Conservation (phyloP, 345 rosid species). For the Hypericum androsaemum region DNA sequence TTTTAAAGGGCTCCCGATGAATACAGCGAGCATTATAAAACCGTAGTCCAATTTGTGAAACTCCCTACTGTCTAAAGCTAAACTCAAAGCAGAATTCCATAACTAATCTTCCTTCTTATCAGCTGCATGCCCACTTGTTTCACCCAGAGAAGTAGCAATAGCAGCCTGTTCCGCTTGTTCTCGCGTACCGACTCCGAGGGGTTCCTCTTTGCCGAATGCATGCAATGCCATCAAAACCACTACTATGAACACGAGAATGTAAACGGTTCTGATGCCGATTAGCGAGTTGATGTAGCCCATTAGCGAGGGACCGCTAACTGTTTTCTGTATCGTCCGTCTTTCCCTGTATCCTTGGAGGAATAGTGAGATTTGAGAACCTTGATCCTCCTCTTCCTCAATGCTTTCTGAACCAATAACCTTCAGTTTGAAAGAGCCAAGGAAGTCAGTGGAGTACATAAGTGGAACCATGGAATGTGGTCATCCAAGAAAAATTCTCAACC, state of each 20-base stretch:
- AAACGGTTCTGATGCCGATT: constrained; percentile 46
- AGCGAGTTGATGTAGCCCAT: constrained; percentile 60
- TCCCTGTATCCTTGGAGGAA: constrained; percentile 73
- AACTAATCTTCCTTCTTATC: too few relatives aligned
- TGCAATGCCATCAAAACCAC: constrained; percentile 14
- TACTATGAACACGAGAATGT: constrained; percentile 58
- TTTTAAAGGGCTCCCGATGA: too few relatives aligned
- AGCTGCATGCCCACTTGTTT: too few relatives aligned
- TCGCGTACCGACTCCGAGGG: too few relatives aligned
- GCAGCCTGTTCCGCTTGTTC: too few relatives aligned
- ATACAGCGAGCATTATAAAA: too few relatives aligned
- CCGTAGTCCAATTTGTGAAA: too few relatives aligned
- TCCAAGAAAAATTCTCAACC: too few relatives aligned
- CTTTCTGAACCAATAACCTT: constrained; percentile 59
- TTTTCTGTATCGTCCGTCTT: constrained; percentile 51
- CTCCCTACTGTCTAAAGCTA: too few relatives aligned
- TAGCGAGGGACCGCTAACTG: constrained; percentile 59
- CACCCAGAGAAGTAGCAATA: too few relatives aligned
- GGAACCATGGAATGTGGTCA: too few relatives aligned
- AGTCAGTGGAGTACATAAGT: constrained; percentile 9
- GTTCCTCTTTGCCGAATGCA: constrained; percentile 2
- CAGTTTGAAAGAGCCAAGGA: constrained; percentile 1
- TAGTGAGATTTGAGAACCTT: constrained; percentile 56
- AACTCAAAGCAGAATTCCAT: too few relatives aligned
- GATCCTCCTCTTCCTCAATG: constrained; percentile 62